Evolutionary conservation across 495 filamentous ascomycete species (phyloP).

Genomic region (Penicillium pulvis): DNA sequence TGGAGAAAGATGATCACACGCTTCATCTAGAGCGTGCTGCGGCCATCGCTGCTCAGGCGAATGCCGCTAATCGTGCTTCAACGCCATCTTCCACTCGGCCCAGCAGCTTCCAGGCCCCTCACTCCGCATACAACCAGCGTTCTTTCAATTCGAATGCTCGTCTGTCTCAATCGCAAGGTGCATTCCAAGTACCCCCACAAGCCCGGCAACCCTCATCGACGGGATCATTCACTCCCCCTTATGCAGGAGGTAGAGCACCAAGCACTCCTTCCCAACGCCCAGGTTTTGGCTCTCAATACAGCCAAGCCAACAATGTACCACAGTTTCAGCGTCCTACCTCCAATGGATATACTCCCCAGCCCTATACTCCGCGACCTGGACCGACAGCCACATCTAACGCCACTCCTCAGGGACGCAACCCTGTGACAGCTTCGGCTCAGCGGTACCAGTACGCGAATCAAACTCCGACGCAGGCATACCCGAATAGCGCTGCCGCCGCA

Average conservation of each 20-base stretch:
- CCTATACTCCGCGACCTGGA: slow-evolving; percentile 43
- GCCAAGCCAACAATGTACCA: slow-evolving; percentile 37
- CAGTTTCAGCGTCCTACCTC: slow-evolving; percentile 42
- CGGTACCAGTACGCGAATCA: slow-evolving; percentile 18
- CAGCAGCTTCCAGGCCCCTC: slow-evolving; percentile 32
- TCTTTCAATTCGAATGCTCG: slow-evolving; percentile 35
- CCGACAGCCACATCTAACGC: slow-evolving; percentile 43
- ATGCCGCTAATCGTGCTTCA: slow-evolving; percentile 33
- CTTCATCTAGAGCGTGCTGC: slow-evolving; percentile 41
- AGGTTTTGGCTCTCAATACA: slow-evolving; percentile 36
- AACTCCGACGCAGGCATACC: slow-evolving; percentile 39
- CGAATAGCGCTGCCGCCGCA: slow-evolving; percentile 44
- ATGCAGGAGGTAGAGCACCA: slow-evolving; percentile 40
- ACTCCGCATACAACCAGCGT: slow-evolving; percentile 39
- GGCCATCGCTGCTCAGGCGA: slow-evolving; percentile 31
- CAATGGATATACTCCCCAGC: slow-evolving; percentile 48
- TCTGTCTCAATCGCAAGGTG: slow-evolving; percentile 31
- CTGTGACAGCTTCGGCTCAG: slow-evolving; percentile 28
- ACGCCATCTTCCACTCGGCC: slow-evolving; percentile 34
- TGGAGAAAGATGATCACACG: slow-evolving; percentile 80
- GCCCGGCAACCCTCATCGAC: slow-evolving; percentile 42
- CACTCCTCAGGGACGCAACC: slow-evolving; percentile 29
- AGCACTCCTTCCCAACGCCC: slow-evolving; percentile 49
- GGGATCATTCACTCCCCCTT: slow-evolving; percentile 37
- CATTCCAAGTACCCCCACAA: slow-evolving; percentile 45